A percentile compares a stretch with the other conserved stretches of the same genome.
These are phyloP conservation scores for Styphnolobium japonicum DNA, from an alignment of 306 rosid species.

Conservation along the genomic window DNA sequence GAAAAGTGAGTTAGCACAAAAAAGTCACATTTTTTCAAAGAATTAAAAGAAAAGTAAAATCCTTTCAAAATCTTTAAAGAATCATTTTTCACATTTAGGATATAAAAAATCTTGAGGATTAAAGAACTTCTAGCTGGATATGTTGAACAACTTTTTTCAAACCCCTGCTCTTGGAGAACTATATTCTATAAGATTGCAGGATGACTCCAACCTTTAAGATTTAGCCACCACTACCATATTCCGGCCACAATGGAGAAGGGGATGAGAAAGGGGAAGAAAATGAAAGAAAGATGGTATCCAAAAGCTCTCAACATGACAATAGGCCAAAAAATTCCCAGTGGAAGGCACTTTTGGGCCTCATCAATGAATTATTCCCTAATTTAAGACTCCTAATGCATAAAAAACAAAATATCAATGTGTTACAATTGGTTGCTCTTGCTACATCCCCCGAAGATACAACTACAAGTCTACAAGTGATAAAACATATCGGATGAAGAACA, in stretches of 20 bases:
- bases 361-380: background rate
- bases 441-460: conserved; percentile 1
- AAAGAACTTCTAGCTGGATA: background rate
- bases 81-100: background rate
- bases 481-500: background rate
- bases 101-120: background rate
- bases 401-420: background rate
- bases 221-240: conserved; percentile 16
- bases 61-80: conserved; percentile 4
- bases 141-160: conserved; percentile 26
- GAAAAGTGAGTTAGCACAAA: conserved; percentile 20
- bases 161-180: conserved; percentile 8
- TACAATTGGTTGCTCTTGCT: background rate
- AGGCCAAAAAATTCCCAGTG: background rate
- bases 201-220: background rate
- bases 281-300: background rate
- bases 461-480: background rate
- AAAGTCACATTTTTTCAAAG: background rate
- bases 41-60: background rate
- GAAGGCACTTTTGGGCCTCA: conserved; percentile 11
- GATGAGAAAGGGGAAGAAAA: background rate
- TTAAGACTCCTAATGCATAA: conserved; percentile 4
- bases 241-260: background rate
- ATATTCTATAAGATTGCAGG: conserved; percentile 6
- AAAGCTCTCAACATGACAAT: background rate